Evolutionary conservation across 148 eudicot genomes (phyloP).

Genomic region (Rhododendron henanense): DNA sequence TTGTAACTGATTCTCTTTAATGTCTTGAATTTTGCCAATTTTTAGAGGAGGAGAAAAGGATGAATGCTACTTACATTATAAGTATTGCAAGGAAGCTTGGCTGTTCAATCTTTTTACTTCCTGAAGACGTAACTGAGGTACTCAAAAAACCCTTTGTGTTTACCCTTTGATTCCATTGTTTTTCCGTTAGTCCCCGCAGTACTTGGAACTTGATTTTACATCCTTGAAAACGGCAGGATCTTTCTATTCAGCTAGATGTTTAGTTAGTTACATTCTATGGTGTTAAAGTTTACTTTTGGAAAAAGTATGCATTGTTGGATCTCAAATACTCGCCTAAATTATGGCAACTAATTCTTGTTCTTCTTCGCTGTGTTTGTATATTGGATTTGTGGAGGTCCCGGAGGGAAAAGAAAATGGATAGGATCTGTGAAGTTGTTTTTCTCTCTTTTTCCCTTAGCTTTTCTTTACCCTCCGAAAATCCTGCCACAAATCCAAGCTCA

Average conservation of each 20-base stretch:
- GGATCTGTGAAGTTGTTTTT: background rate
- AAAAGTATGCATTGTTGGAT: background rate
- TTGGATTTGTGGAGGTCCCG: background rate
- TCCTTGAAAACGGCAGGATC: background rate
- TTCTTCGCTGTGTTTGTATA: background rate
- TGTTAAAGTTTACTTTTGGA: background rate
- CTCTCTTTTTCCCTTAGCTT: background rate
- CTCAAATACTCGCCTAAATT: background rate
- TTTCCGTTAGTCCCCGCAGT: background rate
- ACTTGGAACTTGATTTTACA: background rate
- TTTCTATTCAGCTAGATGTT: background rate
- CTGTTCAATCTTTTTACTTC: constrained; percentile 96
- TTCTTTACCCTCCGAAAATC: background rate
- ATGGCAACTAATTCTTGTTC: background rate
- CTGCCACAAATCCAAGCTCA: background rate
- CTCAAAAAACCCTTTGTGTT: background rate
- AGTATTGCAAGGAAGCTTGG: constrained; percentile 98
- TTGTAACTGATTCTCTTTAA: background rate
- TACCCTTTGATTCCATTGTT: background rate
- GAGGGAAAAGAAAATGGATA: background rate
- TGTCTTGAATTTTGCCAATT: background rate
- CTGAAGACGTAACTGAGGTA: constrained; percentile 98
- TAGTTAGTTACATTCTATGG: background rate
- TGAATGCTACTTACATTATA: constrained; percentile 97
- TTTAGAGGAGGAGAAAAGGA: constrained; percentile 92